phyloP scores from a whole-genome alignment of 176 grass and related monocot species.

The Alopecurus myosuroides region DNA sequence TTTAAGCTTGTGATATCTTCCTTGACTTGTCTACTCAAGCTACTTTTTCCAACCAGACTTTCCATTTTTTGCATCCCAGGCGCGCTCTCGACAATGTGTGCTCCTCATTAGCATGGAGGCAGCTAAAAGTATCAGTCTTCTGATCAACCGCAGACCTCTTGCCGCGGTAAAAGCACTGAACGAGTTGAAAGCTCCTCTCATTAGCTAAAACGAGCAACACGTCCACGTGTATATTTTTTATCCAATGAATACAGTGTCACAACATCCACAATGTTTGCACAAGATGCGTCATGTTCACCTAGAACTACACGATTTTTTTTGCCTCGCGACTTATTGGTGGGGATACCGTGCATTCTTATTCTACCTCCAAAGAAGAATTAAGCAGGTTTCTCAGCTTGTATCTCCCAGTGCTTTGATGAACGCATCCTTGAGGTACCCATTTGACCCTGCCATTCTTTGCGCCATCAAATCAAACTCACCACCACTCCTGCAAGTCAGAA shows the following conservation, averaged over 20 bases:
- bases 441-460: conserved; percentile 72
- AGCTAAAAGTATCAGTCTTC: not conserved
- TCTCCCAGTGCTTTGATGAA: conserved; percentile 50
- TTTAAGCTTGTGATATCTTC: too few relatives aligned
- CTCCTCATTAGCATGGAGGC: too few relatives aligned
- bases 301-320: not conserved
- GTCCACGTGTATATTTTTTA: not conserved
- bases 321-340: not conserved
- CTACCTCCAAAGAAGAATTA: not conserved
- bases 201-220: not conserved
- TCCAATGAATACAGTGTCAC: not conserved
- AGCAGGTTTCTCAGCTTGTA: conserved; percentile 14
- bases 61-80: not conserved
- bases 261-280: not conserved
- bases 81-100: not conserved
- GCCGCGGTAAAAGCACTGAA: not conserved
- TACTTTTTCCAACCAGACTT: too few relatives aligned
- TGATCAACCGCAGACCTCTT: not conserved
- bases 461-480: conserved; percentile 75
- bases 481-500: conserved; percentile 48
- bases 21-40: too few relatives aligned
- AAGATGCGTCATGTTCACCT: not conserved
- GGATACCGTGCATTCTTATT: conserved; percentile 8
- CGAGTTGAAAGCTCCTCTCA: not conserved
- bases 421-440: conserved; percentile 64